Evolutionary conservation across 495 filamentous ascomycete species (phyloP).

Genomic region (Oleoguttula mirabilis): DNA sequence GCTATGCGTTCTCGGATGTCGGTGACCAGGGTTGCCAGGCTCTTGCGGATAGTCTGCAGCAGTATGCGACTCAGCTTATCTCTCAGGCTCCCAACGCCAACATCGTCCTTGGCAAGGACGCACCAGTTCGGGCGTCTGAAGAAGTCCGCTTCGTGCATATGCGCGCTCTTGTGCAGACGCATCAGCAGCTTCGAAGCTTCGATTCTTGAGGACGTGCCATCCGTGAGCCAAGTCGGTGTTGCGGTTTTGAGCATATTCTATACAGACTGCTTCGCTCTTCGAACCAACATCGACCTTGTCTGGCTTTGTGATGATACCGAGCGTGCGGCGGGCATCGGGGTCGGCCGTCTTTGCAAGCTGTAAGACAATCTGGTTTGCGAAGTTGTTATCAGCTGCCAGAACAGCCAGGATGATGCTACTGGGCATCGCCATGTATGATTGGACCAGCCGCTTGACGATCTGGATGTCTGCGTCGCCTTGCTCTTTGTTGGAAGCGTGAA

Average conservation of each 20-base stretch:
- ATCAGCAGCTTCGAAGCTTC: neutral
- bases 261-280: slow-evolving; percentile 9
- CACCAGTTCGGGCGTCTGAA: neutral
- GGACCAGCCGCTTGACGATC: slow-evolving; percentile 12
- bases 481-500: slow-evolving; percentile 12
- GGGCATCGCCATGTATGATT: slow-evolving; percentile 21
- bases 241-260: neutral
- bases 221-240: neutral
- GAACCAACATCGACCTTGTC: slow-evolving; percentile 30
- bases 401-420: slow-evolving; percentile 55
- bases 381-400: slow-evolving; percentile 41
- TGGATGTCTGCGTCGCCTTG: slow-evolving; percentile 16
- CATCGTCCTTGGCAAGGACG: neutral
- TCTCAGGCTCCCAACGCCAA: neutral
- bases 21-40: neutral
- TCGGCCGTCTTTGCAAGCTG: slow-evolving; percentile 34
- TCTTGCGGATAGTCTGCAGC: neutral
- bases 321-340: slow-evolving; percentile 33
- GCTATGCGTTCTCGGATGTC: neutral
- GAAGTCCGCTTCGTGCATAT: neutral
- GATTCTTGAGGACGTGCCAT: neutral
- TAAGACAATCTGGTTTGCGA: slow-evolving; percentile 40
- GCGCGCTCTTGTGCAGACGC: neutral
- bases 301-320: slow-evolving; percentile 43
- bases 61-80: neutral